phyloP scores from a whole-genome alignment of 106 monocot genomes.

The Dendrobium officinale region DNA sequence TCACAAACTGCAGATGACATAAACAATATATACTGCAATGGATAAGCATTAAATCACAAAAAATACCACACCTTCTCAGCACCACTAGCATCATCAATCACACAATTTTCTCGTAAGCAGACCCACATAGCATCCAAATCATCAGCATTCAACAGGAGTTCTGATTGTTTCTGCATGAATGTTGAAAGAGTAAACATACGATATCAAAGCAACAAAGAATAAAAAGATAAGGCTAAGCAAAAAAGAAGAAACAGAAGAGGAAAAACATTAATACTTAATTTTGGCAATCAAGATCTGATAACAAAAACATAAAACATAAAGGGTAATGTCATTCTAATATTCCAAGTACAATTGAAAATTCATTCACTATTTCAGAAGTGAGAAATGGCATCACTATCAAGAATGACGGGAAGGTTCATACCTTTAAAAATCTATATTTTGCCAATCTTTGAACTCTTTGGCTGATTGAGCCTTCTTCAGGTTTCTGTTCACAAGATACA shows the following conservation, averaged over 20 bases:
- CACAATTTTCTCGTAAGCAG: constrained; percentile 95
- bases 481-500: constrained; percentile 60
- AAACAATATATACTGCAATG: not conserved
- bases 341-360: not conserved
- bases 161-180: constrained; percentile 91
- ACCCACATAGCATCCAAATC: constrained; percentile 99
- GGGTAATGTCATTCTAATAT: not conserved
- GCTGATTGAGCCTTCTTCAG: constrained; percentile 98
- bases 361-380: not conserved
- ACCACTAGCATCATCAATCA: constrained; percentile 97
- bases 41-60: not conserved
- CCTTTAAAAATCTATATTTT: constrained; percentile 95
- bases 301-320: not conserved
- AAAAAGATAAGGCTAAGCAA: not conserved
- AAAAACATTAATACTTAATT: not conserved
- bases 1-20: not conserved
- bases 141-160: constrained; percentile 95
- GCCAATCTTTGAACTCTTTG: constrained; percentile 95
- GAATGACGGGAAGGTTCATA: constrained; percentile 10
- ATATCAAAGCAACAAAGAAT: not conserved
- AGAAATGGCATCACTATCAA: not conserved
- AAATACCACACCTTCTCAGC: constrained; percentile 75
- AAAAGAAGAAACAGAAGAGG: not conserved
- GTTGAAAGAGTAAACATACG: not conserved
- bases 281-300: not conserved